These are phyloP conservation scores for Kappamyces sp. DNA, from an alignment of 192 early-diverging fungal genomes.

Conservation along the genomic window DNA sequence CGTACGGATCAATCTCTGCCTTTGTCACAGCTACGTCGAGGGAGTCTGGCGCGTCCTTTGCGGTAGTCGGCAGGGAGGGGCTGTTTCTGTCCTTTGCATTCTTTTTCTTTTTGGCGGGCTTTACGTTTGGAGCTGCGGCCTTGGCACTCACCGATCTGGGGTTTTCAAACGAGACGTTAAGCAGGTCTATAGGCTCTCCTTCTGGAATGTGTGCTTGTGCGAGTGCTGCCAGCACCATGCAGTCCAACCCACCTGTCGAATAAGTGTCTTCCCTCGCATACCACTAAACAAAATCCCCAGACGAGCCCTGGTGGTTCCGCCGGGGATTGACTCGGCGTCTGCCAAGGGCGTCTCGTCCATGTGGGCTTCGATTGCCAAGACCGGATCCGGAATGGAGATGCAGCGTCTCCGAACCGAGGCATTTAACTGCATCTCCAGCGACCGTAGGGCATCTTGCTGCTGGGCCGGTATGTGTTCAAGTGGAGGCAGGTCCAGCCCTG, in stretches of 20 bases:
- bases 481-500: neutral
- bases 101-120: conserved; percentile 20
- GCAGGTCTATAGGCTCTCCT: conserved; percentile 76
- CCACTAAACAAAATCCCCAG: conserved; percentile 85
- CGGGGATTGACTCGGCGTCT: neutral
- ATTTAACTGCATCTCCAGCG: neutral
- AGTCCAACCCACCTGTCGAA: conserved; percentile 77
- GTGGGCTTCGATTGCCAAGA: neutral
- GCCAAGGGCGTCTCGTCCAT: conserved; percentile 1
- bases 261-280: conserved; percentile 14
- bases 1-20: conserved; percentile 30
- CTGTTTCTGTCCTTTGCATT: conserved; percentile 10
- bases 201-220: conserved; percentile 63
- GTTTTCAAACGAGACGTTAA: conserved; percentile 96
- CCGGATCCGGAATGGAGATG: neutral
- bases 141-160: conserved; percentile 56
- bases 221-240: conserved; percentile 80
- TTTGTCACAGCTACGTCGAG: neutral
- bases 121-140: conserved; percentile 6
- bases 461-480: conserved; percentile 5
- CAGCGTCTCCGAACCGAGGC: conserved; percentile 5
- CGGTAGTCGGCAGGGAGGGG: neutral
- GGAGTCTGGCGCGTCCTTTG: conserved; percentile 2
- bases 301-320: conserved; percentile 29
- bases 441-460: neutral